Evolutionary conservation across 371 early-diverging fungal species (phyloP), one percentile per base, ranked within the genome.

Genomic region (Rhizopus microsporus): DNA sequence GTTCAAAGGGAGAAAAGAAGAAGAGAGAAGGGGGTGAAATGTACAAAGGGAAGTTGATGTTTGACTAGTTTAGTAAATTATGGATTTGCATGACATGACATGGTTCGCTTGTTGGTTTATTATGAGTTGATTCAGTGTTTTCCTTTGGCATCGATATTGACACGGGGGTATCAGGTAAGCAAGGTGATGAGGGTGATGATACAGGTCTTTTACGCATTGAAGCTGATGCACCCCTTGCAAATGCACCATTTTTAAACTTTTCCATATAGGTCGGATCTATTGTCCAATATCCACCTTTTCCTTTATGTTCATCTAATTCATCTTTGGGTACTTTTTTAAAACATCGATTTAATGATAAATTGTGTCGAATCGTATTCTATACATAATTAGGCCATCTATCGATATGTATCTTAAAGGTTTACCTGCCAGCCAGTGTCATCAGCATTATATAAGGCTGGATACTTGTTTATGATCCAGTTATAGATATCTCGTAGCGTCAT

Each of bases 291-390:
- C 84, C 79, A 8, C 61, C 85, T 68, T 70, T 83, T 29, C 74
- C 77, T 54, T 82, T 74, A 45, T 58, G 56, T 8, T 32, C 31
- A 12, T 38, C 29, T 16, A 78, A 65, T 45, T 85, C 80, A 13
- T 78, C 56, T 38, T 87, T 74, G 0, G 88, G 86, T 15, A 87
- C 77, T 55, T 89, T 89, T 51, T 81, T 74, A 50, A 92, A 92
- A 46, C 83, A 83, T 49, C 81, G 80, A 59, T 92, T 92, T 32
- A 91, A 72, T 8, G 88, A 88, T 32, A 92, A 74, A 61, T 92
- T 92, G 68, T 92, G 93, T 35, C 93, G 70, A 32, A 92, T 90
- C 0, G 89, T 86, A 74, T 92, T 92, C 75, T 92, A 54, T 8
- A 37, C 34, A 32, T 7, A 34, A 45, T 51, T 5, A 34, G 16